Base-by-base conservation (phyloP, 1,284 basidiomycete species). In the Hemileia vastatrix region DNA sequence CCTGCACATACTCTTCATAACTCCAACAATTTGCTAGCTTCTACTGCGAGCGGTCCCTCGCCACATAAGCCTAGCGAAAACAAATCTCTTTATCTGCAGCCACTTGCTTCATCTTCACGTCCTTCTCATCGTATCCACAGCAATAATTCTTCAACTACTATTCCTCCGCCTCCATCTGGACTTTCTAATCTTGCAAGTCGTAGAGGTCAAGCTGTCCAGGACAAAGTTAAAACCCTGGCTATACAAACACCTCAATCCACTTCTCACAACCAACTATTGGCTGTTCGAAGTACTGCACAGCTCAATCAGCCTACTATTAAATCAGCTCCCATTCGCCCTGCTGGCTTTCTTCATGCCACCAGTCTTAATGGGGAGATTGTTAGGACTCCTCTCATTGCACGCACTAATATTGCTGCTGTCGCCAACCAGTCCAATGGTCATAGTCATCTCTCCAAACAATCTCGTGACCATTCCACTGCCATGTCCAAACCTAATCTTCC, bases 271-370 rank as follows among this genome's bases (percentile, higher is more conserved):
- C n/a, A n/a, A n/a, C n/a, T n/a, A n/a, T n/a, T n/a, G n/a, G 45
- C 44, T 43, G 54, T 54, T 32, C 51, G 53, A 48, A 36, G 43
- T 44, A 43, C 54, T 48, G 13, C 49, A 15, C n/a, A n/a, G n/a
- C 27, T 54, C 13, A 45, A 23, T 23, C 52, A 55, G 15, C 52
- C 52, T 24, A 54, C 51, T 11, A 45, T 61, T 47, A 61, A 54
- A 36, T 61, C 59, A n/a, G 59, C 59, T 18, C 59, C 59, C n/a
- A 54, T 61, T 19, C 31, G 45, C 8, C n/a, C n/a, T n/a, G 49
- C 52, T 15, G 51, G 59, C 1, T 61, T 61, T n/a, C 54, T 61
- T 18, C 58, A 61, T 19, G 36, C 27, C 24, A 54, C 43, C 6
- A 15, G 43, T 47, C 32, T 23, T 2, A 54, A 61, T 49, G 52